Base-by-base conservation (phyloP, 352 stramenopile genomes). In the Phytophthora citrophthora region DNA sequence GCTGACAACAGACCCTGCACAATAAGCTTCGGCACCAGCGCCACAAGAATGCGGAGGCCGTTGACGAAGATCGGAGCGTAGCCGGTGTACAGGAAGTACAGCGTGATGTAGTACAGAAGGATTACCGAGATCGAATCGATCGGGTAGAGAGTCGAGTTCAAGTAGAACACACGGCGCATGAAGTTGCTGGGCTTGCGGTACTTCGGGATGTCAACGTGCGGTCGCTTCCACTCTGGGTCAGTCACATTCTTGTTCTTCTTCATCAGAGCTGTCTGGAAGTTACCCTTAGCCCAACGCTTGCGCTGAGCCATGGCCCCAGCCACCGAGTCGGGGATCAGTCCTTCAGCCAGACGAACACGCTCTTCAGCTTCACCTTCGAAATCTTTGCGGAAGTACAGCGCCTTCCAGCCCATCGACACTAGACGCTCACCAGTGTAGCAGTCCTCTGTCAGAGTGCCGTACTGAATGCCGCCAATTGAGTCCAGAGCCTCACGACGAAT, bases 51-150 rank as follows among this genome's bases (percentile, higher is more conserved):
- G 40, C 86, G 86, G 52, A 89, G 76, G 18, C 84, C 84, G 29
- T 82, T 83, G 29, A 92, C 73, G 76, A 81, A 95, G 61, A 95
- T 93, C 11, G 86, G 86, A 12, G 86, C 84, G 62, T 93, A 90
- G 24, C 86, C 86, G 16, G 82, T 92, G 81, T 90, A 94, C 54
- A 94, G 61, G 68, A 94, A 94, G 81, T 93, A 95, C 20, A 92
- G 64, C 48, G 86, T 89, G 54, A 93, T 81, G 79, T 93, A 95
- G 81, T 91, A 95, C 67, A 95, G 72, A 45, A 93, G 61, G 29
- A 95, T 85, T 10, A 86, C 79, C 27, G 83, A 68, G 49, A 95
- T 79, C 50, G 86, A 92, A 54, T 83, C 80, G 46, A 95, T 69
- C 27, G 86, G 86, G 68, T 91, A 93, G 57, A 95, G 70, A 16